Base-by-base conservation (phyloP, 352 stramenopile species). In the Aphanomyces cochlioides region DNA sequence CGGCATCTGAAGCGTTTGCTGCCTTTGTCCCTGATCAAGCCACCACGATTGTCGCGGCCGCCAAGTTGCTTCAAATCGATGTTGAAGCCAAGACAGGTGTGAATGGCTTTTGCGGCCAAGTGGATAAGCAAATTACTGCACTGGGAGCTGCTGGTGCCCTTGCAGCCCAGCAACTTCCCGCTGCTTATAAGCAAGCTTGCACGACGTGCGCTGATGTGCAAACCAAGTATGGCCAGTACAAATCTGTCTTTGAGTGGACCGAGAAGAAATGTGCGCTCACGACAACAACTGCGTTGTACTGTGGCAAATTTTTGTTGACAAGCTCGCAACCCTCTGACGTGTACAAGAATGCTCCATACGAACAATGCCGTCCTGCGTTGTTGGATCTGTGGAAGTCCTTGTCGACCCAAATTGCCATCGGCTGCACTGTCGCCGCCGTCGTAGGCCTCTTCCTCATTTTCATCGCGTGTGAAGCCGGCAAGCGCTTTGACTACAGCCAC, bases 381-480 rank as follows among this genome's bases (percentile, higher is more conserved):
- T 85, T 90, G 47, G 64, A 79, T 7, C 77, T 94, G n/a, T 77
- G 92, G 48, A 69, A 77, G 63, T 90, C 87, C 67, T 92, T 81
- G 77, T 88, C 79, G 41, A 84, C 77, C 67, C 76, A 89, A 17
- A 59, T 92, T 8, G 77, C 91, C 72, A 74, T 84, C 12, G 75
- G 69, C 54, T 19, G 15, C 15, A 61, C 54, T 13, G 34, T 61
- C 54, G 1, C 21, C 21, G 54, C 54, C 54, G 54, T n/a, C 19
- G 28, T 61, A 4, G 7, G 3, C 17, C 54, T 61, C 21, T 19
- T 61, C 15, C 54, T 61, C 34, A 40, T 61, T 12, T 61, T 61
- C 28, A n/a, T 61, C 5, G 13, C 54, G 34, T 61, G 54, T 37
- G 54, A 19, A 37, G 54, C 54, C 10, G 54, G 54, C 19, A 61